Evolutionary conservation across 1,139 yeast species (phyloP), one percentile per base, ranked within the genome.

Genomic region (Williopsis jadinii): DNA sequence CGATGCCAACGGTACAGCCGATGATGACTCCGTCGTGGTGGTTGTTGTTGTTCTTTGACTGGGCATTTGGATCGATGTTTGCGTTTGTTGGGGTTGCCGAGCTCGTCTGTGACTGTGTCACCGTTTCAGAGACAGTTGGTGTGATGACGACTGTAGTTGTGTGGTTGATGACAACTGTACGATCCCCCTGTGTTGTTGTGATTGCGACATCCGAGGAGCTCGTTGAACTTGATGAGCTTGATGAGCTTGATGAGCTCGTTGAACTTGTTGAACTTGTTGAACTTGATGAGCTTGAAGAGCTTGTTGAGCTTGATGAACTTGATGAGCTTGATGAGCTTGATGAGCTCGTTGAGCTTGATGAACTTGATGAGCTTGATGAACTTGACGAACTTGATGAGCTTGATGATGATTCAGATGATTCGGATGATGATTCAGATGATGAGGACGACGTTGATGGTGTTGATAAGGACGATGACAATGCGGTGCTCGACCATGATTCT

Each of bases 21-120:
- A 73, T 66, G n/a, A 71, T 69, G 28, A 73, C 70, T 34, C 80
- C 80, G 36, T 72, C 66, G 11, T 71, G 69, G 28, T 73, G 64
- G 41, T 65, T 64, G 41, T 66, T 65, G 43, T 67, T 60, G 38
- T 70, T 67, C n/a, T 55, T 52, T 1, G 75, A 64, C 3, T 72
- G 54, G 4, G 56, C 41, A 10, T 38, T n/a, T 1, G 42, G 38
- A 11, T 24, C 35, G 3, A 46, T 32, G 9, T 43, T 37, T 8
- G 44, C 44, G 3, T 14, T 31, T 19, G 48, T 47, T 32, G 54
- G 44, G 15, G 49, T 35, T 10, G 54, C 46, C n/a, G 54, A 47
- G 9, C 46, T 42, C 29, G 53, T 5, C 28, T 48, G 11, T 8
- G 45, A 40, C 3, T 41, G 11, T 1, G 54, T 43, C 11, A 48